Evolutionary conservation across 352 stramenopile species (phyloP), one percentile per base, ranked within the genome.

Genomic region (Globisporangium paddicum): DNA sequence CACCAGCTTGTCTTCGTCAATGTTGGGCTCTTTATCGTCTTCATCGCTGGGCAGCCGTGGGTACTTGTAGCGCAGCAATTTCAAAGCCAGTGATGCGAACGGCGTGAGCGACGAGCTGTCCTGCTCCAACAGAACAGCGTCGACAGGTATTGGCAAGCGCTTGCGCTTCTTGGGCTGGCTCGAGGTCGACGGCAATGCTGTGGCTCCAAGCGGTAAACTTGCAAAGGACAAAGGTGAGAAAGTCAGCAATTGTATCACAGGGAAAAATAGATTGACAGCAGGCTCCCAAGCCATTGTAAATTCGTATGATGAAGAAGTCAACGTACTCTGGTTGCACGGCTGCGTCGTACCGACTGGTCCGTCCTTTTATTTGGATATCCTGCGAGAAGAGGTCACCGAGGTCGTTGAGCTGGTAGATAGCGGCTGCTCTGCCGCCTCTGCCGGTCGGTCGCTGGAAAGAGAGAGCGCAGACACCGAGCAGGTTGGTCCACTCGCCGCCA

Each of bases 351-450:
- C 63, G 58, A 40, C 72, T 19, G 47, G 58, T 67, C 9, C 72
- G 55, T 21, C 48, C 66, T 32, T 63, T 69, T 18, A 54, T 52
- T 42, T 68, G 72, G 23, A 91, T 71, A 10, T 62, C 63, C 56
- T 91, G 82, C 5, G 72, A 83, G 53, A 78, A 87, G 2, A 92
- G 41, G 49, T 92, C 82, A 3, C 82, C 82, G 23, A 86, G 45
- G 55, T 64, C 76, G 55, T 79, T 92, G n/a, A 92, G 49, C 55
- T 89, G 76, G 44, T 88, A 92, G 53, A 87, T 68, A 32, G 56
- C 64, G 1, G 68, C 64, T 10, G 19, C 63, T n/a, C 34, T 71
- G 28, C 47, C 5, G 47, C 11, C 19, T 41, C 28, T 40, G n/a
- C 19, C 16, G 37, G 16, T 21, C 38, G 34, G 2, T 41, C 11